Evolutionary conservation across 202 grass and related monocot genomes (phyloP), one percentile per base, ranked within the genome.

Genomic region (Schoenoplectus tabernaemontani): DNA sequence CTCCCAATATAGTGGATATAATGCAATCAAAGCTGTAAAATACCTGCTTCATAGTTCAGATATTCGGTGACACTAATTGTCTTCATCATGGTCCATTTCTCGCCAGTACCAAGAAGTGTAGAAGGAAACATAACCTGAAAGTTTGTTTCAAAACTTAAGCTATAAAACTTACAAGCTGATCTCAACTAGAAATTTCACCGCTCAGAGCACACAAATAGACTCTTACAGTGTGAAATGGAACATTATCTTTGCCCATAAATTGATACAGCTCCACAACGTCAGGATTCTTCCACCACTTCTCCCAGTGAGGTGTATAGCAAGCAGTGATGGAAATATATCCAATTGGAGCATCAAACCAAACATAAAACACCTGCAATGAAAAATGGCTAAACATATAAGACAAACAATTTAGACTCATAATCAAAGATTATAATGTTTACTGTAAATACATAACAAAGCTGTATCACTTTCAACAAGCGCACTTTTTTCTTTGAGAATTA

Each of bases 231-330:
- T 99, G 96, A 99, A 99, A 99, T 83, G 96, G 96, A 57, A 98
- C 96, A 83, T 98, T 98, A 91, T 98, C 96, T 89, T 98, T 98
- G 76, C 96, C 96, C 96, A 98, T 98, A 77, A 98, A 98, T 78
- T 98, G 95, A 87, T 90, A 98, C 68, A 98, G 65, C 83, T 98
- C 91, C 51, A 98, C 96, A 70, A 89, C 85, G 78, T 95, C 89
- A 86, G 96, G 96, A 80, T 91, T 74, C 59, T 95, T 95, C 96
- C 96, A 98, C 96, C 96, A 98, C 79, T 98, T 92, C 83, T 98
- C 96, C 96, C 96, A 98, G 12, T 98, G 91, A 67, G 88, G 78
- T 23, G 96, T 95, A 86, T 98, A 98, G 22, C 87, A 90, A 81
- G 96, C 96, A 1, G 96, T 99, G 39, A 99, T 99, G 68, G 96